Evolutionary conservation across 139 green algal species (phyloP).

Genomic region (Volvox reticuliferus): DNA sequence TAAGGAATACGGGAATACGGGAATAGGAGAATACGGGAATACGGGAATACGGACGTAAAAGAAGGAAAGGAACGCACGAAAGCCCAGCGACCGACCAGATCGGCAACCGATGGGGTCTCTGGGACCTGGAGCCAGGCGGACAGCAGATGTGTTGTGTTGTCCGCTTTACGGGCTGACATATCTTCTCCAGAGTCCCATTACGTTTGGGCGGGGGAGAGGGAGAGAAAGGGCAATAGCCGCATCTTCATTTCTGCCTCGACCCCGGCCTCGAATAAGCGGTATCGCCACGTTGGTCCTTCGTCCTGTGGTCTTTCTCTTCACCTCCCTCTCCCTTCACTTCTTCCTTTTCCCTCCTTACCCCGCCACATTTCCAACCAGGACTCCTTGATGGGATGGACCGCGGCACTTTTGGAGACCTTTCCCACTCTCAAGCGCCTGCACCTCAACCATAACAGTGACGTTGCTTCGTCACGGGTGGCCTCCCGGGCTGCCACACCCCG

Average conservation of each 20-base stretch:
- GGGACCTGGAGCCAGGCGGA: too few species aligned
- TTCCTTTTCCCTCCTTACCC: not conserved
- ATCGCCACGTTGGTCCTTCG: too few species aligned
- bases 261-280: too few species aligned
- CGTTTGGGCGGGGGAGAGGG: too few species aligned
- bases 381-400: conserved; percentile 28
- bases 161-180: too few species aligned
- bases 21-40: not conserved
- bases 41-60: not conserved
- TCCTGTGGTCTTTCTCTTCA: not conserved
- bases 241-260: too few species aligned
- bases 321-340: not conserved
- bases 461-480: not conserved
- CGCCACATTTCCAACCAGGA: not conserved
- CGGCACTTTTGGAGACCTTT: conserved; percentile 36
- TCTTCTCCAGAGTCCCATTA: too few species aligned
- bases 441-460: conserved; percentile 45
- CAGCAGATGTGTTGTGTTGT: too few species aligned
- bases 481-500: conserved; percentile 10
- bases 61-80: too few species aligned
- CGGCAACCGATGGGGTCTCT: too few species aligned
- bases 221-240: too few species aligned
- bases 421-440: conserved; percentile 34
- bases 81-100: too few species aligned
- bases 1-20: not conserved